phyloP scores from a whole-genome alignment of 192 early-diverging fungal species.

The Geranomyces variabilis region DNA sequence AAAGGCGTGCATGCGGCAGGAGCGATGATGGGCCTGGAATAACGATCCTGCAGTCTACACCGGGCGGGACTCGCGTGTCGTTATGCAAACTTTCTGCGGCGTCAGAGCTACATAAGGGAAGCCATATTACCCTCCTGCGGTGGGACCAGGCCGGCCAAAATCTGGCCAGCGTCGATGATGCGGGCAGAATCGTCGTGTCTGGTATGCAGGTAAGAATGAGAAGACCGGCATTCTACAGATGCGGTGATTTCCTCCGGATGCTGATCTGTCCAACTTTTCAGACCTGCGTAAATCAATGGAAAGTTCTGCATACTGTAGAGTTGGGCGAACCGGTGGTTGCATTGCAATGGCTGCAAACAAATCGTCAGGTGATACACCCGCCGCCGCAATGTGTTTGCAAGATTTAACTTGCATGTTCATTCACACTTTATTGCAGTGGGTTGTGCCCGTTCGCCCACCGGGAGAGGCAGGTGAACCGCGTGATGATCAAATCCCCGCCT shows the following conservation, averaged over 20 bases:
- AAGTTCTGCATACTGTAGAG: constrained; percentile 1
- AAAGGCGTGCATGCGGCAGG: too few relatives aligned
- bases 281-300: not conserved
- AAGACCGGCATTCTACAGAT: too few relatives aligned
- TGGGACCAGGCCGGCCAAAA: constrained; percentile 8
- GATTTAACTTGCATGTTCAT: too few relatives aligned
- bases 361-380: not conserved
- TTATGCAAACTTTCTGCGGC: not conserved
- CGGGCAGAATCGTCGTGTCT: constrained; percentile 5
- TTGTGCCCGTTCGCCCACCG: not conserved
- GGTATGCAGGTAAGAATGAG: constrained; percentile 11
- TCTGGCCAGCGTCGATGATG: constrained; percentile 10
- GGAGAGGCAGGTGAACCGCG: not conserved
- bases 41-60: not conserved
- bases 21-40: not conserved
- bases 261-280: not conserved
- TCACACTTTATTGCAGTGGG: not conserved
- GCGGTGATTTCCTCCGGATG: not conserved
- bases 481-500: not conserved
- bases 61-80: not conserved
- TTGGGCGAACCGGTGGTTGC: constrained; percentile 4
- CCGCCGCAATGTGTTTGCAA: too few relatives aligned
- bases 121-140: not conserved
- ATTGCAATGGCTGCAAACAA: constrained; percentile 2
- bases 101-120: not conserved